These are phyloP conservation scores for Penicillium pancosmium DNA, from an alignment of 495 filamentous ascomycete genomes.

Conservation along the genomic window DNA sequence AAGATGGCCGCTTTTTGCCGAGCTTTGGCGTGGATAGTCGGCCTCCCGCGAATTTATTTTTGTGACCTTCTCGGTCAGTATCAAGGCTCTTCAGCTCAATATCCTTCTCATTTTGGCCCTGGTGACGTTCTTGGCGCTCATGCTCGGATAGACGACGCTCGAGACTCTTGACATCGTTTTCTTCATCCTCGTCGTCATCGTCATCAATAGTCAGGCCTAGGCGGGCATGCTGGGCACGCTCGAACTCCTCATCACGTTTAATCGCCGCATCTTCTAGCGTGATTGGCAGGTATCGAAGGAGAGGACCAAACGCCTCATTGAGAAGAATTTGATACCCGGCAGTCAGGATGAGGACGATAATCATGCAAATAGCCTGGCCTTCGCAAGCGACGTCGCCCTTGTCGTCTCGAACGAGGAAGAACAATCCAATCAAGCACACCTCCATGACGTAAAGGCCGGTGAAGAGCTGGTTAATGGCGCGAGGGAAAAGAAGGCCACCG, in stretches of 20 bases:
- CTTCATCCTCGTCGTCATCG: conserved; percentile 36
- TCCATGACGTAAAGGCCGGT: conserved; percentile 96
- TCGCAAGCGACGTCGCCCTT: conserved; percentile 62
- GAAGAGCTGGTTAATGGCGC: conserved; percentile 94
- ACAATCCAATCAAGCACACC: conserved; percentile 84
- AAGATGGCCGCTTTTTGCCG: conserved; percentile 35
- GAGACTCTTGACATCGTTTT: conserved; percentile 34
- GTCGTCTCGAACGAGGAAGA: conserved; percentile 77
- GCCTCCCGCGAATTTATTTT: conserved; percentile 16
- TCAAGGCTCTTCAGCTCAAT: conserved; percentile 66
- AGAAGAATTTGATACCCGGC: conserved; percentile 79
- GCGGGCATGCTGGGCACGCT: conserved; percentile 69
- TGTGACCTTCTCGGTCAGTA: conserved; percentile 25
- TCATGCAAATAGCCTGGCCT: conserved; percentile 89
- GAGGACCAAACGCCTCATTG: conserved; percentile 81
- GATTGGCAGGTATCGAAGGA: conserved; percentile 89
- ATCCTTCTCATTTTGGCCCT: conserved; percentile 46
- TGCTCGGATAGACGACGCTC: conserved; percentile 51
- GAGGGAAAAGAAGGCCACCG: conserved; percentile 89
- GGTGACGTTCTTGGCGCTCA: conserved; percentile 37
- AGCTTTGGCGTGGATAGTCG: conserved; percentile 25
- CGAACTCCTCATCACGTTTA: conserved; percentile 84
- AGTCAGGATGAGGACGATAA: conserved; percentile 70
- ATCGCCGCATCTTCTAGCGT: conserved; percentile 95
- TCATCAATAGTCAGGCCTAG: conserved; percentile 49